Conservation (phyloP, 2,329 filamentous ascomycete species). For the Colletotrichum sp. region DNA sequence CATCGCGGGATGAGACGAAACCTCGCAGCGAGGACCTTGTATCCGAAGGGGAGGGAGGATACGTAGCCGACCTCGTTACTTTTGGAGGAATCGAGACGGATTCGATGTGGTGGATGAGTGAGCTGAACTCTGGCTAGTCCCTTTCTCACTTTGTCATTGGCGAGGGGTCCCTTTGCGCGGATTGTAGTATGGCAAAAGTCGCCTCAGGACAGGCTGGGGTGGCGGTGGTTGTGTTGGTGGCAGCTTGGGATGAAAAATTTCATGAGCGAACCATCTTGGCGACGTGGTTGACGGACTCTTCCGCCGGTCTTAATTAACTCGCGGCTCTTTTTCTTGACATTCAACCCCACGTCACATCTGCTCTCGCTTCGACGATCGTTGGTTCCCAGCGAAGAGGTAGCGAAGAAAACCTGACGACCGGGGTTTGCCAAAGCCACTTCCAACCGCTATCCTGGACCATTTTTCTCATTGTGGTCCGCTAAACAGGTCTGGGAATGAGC, state of each 20-base stretch:
- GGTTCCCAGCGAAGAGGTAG: background rate
- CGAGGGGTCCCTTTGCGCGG: background rate
- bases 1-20: background rate
- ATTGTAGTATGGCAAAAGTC: background rate
- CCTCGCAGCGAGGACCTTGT: background rate
- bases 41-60: background rate
- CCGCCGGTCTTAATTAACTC: background rate
- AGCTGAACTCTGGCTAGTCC: background rate
- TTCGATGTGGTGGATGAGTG: background rate
- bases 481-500: background rate
- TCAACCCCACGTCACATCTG: slow-evolving; percentile 17
- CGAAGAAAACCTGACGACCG: background rate
- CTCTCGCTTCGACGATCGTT: slow-evolving; percentile 23
- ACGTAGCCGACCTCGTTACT: background rate
- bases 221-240: background rate
- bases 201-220: background rate
- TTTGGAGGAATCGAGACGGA: background rate
- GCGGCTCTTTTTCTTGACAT: background rate
- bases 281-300: background rate
- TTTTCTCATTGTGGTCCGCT: background rate
- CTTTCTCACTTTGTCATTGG: background rate
- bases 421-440: background rate
- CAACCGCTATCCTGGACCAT: background rate
- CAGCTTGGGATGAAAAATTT: background rate
- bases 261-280: background rate